These are phyloP conservation scores for Arthrocladium fulminans DNA, from an alignment of 2,329 filamentous ascomycete species.

Conservation along the genomic window DNA sequence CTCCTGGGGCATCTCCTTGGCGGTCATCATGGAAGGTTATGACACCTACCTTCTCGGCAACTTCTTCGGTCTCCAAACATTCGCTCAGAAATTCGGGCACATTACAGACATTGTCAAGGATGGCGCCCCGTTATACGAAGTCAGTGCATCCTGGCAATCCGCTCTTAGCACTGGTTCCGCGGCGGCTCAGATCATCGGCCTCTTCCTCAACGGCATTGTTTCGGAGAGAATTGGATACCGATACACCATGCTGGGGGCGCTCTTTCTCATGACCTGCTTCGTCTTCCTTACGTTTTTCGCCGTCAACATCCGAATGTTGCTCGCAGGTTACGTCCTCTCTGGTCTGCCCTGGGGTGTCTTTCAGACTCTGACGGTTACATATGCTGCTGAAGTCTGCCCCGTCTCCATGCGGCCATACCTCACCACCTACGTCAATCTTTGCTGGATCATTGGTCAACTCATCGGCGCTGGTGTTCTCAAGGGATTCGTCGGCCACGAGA, in stretches of 20 bases:
- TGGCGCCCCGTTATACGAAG: constrained; percentile 16
- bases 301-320: constrained; percentile 27
- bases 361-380: constrained; percentile 29
- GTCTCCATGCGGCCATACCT: constrained; percentile 27
- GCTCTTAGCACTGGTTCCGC: constrained; percentile 31
- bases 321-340: constrained; percentile 31
- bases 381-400: constrained; percentile 33
- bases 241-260: constrained; percentile 24
- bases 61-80: constrained; percentile 21
- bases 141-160: constrained; percentile 34
- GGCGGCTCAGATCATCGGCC: constrained; percentile 22
- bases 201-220: constrained; percentile 22
- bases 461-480: constrained; percentile 30
- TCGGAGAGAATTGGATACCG: constrained; percentile 39
- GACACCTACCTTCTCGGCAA: constrained; percentile 24
- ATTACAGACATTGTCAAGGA: constrained; percentile 13
- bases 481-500: constrained; percentile 22
- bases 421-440: constrained; percentile 33
- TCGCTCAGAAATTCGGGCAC: constrained; percentile 17
- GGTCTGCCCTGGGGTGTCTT: constrained; percentile 35
- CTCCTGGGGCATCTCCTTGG: constrained; percentile 39
- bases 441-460: constrained; percentile 36
- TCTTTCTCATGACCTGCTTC: constrained; percentile 22
- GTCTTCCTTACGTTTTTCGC: constrained; percentile 37
- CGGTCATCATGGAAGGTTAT: constrained; percentile 24